Base-by-base conservation (phyloP, 106 monocot species). In the Xerophyta viscosa region DNA sequence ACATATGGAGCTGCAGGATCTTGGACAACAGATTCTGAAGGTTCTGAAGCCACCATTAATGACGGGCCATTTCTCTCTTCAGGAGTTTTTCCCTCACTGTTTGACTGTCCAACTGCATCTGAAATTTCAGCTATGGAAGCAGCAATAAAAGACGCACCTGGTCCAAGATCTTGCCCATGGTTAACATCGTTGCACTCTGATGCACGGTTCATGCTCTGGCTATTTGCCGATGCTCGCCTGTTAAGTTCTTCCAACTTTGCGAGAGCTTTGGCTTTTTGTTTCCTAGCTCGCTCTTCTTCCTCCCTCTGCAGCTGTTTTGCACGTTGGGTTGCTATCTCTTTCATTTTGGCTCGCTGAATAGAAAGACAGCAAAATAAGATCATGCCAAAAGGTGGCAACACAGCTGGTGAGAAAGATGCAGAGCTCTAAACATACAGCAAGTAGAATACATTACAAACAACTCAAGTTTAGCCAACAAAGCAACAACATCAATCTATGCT, bases 191-290 rank as follows among this genome's bases (percentile, higher is more conserved):
- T 29, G 28, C n/a, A 12, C 3, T 3, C n/a, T 14, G 52, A 11
- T 36, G 18, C 29, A 54, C n/a, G 12, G 47, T 29, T 52, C 22
- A 33, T 10, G 19, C 33, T 54, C 33, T 54, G 54, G 36, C 20
- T 20, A 4, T 31, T 30, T 33, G 31, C 21, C 46, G 61, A 51
- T 26, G 76, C 66, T 24, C 89, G 66, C 20, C 68, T 66, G 58
- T 98, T 86, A 54, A 89, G 52, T 61, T 82, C 96, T 69, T 89
- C 84, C 44, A 96, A 65, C 65, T 96, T 96, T 27, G 81, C 88
- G 10, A 81, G 81, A 69, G 88, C 88, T 62, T 85, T 96, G 24
- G 94, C 84, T 43, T 63, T 96, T 59, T 81, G 94, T 39, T 96
- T 72, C 46, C 66, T 75, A 48, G 33, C 81, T 17, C 88, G 63